Percentiles rank a stretch among this genome's conserved stretches.
Evolutionary conservation across 805 yeast species (phyloP).

Genomic region (Ascoidea rubescens): DNA sequence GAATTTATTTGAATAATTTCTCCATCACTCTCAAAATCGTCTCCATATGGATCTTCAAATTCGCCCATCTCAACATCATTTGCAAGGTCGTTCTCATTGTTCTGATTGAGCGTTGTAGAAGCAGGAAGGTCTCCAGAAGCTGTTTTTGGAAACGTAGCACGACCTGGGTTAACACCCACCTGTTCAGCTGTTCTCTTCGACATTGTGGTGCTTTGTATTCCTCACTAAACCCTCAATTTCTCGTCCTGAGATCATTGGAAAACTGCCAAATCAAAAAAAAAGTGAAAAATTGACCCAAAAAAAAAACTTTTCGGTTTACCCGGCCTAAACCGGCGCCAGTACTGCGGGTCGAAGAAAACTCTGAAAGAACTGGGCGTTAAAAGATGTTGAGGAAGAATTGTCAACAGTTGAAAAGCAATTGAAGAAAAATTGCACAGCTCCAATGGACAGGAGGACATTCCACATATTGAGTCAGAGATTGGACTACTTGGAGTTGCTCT

Average conservation of each 20-base stretch:
- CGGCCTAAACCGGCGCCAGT: neutral
- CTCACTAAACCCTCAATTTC: neutral
- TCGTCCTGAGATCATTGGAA: neutral
- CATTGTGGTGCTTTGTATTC: slow-evolving; percentile 18
- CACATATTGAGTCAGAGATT: slow-evolving; percentile 1
- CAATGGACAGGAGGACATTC: slow-evolving; percentile 4
- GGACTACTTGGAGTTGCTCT: slow-evolving; percentile 4
- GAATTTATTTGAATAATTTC: slow-evolving; percentile 76
- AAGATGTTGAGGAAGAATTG: neutral
- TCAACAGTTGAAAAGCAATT: neutral
- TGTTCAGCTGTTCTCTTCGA: slow-evolving; percentile 37
- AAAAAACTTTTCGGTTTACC: neutral
- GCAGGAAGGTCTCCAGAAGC: slow-evolving; percentile 17
- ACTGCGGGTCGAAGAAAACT: neutral
- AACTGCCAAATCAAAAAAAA: neutral
- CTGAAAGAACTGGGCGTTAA: neutral
- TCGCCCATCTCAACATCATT: slow-evolving; percentile 59
- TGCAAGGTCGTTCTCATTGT: slow-evolving; percentile 20
- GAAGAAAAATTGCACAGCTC: neutral
- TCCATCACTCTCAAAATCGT: slow-evolving; percentile 85
- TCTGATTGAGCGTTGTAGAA: slow-evolving; percentile 16
- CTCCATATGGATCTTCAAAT: slow-evolving; percentile 81
- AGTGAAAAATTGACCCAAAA: too few species aligned
- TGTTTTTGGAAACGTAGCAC: slow-evolving; percentile 27
- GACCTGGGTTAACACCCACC: slow-evolving; percentile 21